Percentiles rank a stretch among this genome's conserved stretches.
These are phyloP conservation scores for Apiospora saccharicola DNA, from an alignment of 2,329 filamentous ascomycete species.

Conservation along the genomic window DNA sequence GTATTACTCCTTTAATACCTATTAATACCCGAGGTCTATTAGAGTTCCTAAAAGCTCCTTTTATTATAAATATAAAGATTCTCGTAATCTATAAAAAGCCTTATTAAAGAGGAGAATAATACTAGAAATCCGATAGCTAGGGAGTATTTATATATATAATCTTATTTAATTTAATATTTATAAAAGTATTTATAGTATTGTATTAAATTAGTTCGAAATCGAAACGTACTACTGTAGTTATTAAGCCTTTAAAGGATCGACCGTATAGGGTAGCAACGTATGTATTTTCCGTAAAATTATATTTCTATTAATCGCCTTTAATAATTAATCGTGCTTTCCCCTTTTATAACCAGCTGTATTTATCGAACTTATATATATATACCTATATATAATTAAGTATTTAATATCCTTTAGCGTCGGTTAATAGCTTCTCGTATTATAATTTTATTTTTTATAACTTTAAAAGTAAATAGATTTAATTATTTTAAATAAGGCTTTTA, in stretches of 20 bases:
- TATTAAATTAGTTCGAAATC: slow-evolving; percentile 13
- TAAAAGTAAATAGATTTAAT: neutral
- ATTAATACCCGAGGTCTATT: too few relatives aligned
- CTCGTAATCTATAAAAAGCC: neutral
- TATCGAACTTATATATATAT: slow-evolving; percentile 18
- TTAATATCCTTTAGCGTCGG: neutral
- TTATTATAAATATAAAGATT: neutral
- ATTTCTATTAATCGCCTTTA: neutral
- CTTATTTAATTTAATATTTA: neutral
- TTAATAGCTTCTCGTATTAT: neutral
- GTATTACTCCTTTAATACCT: neutral
- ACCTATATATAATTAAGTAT: slow-evolving; percentile 10
- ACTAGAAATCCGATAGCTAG: neutral
- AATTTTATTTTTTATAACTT: too few relatives aligned
- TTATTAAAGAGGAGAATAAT: neutral
- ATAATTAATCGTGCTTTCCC: neutral
- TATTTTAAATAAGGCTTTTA: neutral
- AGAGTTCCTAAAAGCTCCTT: too few relatives aligned
- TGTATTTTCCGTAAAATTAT: neutral
- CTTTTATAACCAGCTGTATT: neutral
- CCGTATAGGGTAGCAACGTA: neutral
- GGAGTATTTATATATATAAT: neutral
- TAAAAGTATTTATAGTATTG: neutral
- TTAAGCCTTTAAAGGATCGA: neutral
- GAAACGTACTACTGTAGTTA: neutral